phyloP scores from a whole-genome alignment of 345 rosid species.

The Fremontodendron californicum region DNA sequence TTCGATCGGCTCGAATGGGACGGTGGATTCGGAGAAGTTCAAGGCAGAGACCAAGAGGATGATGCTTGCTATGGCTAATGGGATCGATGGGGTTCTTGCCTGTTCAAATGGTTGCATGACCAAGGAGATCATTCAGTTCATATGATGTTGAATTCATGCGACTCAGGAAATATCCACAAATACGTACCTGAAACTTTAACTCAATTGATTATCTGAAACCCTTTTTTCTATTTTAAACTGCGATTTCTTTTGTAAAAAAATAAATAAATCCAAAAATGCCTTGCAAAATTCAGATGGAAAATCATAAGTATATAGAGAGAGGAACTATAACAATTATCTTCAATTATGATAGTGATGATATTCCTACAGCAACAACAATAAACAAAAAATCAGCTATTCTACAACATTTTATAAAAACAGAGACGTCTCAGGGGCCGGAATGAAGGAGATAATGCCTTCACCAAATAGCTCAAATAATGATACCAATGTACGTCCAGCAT shows the following conservation, averaged over 20 bases:
- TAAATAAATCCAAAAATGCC: no score
- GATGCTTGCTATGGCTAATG: constrained; percentile 48
- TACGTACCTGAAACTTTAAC: no score
- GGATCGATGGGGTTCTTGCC: constrained; percentile 50
- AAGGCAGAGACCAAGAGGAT: no score
- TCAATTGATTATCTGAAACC: no score
- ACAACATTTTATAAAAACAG: constrained; percentile 49
- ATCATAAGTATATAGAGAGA: no score
- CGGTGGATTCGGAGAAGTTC: constrained; percentile 42
- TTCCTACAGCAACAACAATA: neutral
- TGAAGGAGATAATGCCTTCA: constrained; percentile 62
- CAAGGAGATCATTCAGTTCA: no score
- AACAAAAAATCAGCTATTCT: constrained; percentile 12
- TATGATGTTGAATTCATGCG: no score
- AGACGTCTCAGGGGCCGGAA: constrained; percentile 77
- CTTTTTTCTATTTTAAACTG: no score
- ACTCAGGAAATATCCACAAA: no score
- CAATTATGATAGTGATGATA: neutral
- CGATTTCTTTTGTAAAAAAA: no score
- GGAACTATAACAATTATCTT: no score
- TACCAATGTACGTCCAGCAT: constrained; percentile 57
- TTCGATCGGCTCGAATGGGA: constrained; percentile 43
- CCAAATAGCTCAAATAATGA: constrained; percentile 67
- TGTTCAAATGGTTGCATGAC: constrained; percentile 45
- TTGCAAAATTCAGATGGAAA: no score